phyloP scores from a whole-genome alignment of 768 basidiomycete species.

The Hericium erinaceus region DNA sequence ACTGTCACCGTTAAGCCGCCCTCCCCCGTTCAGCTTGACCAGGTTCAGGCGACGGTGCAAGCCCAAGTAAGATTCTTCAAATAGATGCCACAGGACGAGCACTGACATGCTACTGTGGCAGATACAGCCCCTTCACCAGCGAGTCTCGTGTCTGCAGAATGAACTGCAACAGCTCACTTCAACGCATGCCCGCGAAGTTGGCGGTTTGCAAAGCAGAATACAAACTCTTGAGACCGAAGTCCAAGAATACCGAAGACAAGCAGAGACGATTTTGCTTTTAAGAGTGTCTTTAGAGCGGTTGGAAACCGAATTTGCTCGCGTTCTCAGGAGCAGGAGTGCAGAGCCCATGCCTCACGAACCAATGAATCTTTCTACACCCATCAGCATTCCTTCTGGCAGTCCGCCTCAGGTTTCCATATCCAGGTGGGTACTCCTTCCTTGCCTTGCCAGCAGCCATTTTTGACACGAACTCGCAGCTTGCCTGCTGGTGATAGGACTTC shows the following conservation, averaged over 20 bases:
- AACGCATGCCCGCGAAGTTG: constrained; percentile 8
- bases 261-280: constrained; percentile 9
- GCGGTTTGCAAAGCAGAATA: constrained; percentile 7
- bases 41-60: too few species aligned
- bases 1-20: too few species aligned
- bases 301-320: constrained; percentile 9
- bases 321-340: not conserved
- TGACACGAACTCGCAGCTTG: not conserved
- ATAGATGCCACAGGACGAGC: not conserved
- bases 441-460: not conserved
- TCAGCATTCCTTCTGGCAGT: constrained; percentile 2
- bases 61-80: not conserved
- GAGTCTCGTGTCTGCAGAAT: constrained; percentile 7
- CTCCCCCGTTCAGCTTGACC: too few species aligned
- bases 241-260: constrained; percentile 7
- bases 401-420: constrained; percentile 1
- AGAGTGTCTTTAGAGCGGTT: constrained; percentile 9
- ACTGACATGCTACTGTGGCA: not conserved
- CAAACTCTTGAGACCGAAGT: constrained; percentile 7
- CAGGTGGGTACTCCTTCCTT: constrained; percentile 3
- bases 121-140: constrained; percentile 9
- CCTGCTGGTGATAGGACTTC: not conserved
- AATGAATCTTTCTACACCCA: constrained; percentile 2
- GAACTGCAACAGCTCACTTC: constrained; percentile 11
- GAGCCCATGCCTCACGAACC: constrained; percentile 6